Base-by-base conservation (phyloP, 768 basidiomycete species). In the Mycena galericulata region DNA sequence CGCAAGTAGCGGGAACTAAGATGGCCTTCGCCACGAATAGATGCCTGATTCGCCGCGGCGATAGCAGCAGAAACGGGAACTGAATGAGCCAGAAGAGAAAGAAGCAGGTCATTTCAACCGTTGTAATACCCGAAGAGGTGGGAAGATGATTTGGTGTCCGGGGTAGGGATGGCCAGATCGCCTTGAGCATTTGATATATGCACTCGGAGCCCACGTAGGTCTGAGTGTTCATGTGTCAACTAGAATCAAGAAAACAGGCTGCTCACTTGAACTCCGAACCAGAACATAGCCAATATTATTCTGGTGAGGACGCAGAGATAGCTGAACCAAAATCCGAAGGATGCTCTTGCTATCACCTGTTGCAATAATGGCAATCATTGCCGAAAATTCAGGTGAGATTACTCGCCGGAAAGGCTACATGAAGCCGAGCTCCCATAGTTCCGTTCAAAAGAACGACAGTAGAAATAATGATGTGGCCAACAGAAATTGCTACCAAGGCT, bases 301-400 rank as follows among this genome's bases (percentile, higher is more conserved):
- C 94, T 87, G 71, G 90, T 92, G 64, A 95, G 75, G 59, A 96
- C 92, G 62, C 88, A 89, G 77, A 95, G 94, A 79, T 94, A 95
- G 74, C 92, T 92, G 73, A 95, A 87, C 89, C 92, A 95, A 81
- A 95, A 96, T 3, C 95, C 95, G 72, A 95, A 93, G 0, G 92
- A 94, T 1, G 94, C 93, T 18, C 95, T 84, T 71, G 91, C 93
- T n/a, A 95, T 83, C 54, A 96, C 86, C 0, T 88, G 85, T 24
- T 49, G 46, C 7, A 46, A 50, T 14, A 18, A 27, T 9, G 5
- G 18, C 26, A 26, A 27, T 5, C 6, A 9, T 45, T 8, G 17
- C 7, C 7, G 4, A 7, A 7, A 22, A 7, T n/a, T 3, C 43
- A 45, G 8, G n/a, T 14, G 34, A 26, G 29, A 45, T 36, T 10